Evolutionary conservation across 1,284 basidiomycete species (phyloP), one percentile per base, ranked within the genome.

Genomic region (Phlebopus sp.): DNA sequence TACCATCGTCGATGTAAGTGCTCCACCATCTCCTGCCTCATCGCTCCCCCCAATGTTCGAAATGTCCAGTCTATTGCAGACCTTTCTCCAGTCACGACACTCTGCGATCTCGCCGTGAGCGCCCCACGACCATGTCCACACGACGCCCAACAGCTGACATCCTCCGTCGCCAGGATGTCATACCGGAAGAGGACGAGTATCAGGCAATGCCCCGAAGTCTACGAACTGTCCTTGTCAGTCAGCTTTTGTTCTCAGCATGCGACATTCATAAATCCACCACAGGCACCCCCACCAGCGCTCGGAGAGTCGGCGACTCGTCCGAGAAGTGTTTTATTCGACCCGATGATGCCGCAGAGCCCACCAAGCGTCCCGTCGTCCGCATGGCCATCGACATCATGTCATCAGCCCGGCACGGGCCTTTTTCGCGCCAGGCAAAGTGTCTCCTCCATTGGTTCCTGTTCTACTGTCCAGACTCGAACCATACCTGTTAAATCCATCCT

Each of bases 361-460:
- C 39, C 54, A n/a, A 32, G 32, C 35, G 15, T 43, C 5, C 47
- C 52, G 25, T 52, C 59, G 1, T 54, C 54, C 32, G 40, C 51
- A 42, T 61, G 52, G 47, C 51, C 58, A 5, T 48, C 55, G 14
- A 42, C 42, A 18, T 46, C 51, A 6, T 62, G 64, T 27, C 35
- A 44, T n/a, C 41, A 42, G 18, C 35, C 49, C 42, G 25, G 41
- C 18, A 42, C 44, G 21, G 52, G 37, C 14, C 40, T 62, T 17
- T 48, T 25, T 27, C 65, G 59, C 14, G 61, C 66, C 2, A 35
- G 62, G 34, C 66, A 67, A 29, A 64, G 62, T 34, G 59, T 65
- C 2, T 67, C 63, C 19, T 64, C 63, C 42, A 68, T 69, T 14
- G 55, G 55, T 11, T 64, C 63, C 14, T 65, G 51, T 30, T 64